A percentile compares a stretch with the other conserved stretches of the same genome.
Conservation (phyloP, 768 basidiomycete species). For the Kwoniella shandongensis region DNA sequence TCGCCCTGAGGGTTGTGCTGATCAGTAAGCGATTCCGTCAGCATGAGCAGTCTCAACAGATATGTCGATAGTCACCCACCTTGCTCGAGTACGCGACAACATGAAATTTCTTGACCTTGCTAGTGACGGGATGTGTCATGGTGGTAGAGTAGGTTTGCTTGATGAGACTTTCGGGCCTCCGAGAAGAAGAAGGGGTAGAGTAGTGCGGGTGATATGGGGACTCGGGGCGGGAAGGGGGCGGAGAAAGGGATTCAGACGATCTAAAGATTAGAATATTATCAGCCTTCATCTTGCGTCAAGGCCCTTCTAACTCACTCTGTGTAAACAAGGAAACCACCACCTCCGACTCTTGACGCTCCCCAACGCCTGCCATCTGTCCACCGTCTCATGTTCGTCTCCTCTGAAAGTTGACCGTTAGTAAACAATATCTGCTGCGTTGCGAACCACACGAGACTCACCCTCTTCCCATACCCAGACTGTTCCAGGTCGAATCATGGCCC, state of each 20-base stretch:
- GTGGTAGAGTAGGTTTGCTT: slow-evolving; percentile 51
- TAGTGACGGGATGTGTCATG: slow-evolving; percentile 39
- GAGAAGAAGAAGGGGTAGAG: slow-evolving; percentile 11
- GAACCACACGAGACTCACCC: slow-evolving; percentile 26
- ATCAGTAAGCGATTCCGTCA: background rate
- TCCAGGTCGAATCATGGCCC: slow-evolving; percentile 41
- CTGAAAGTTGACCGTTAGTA: slow-evolving; percentile 20
- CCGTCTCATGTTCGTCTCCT: slow-evolving; percentile 49
- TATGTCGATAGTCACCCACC: slow-evolving; percentile 4
- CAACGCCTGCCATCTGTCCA: slow-evolving; percentile 50
- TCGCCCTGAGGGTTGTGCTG: slow-evolving; percentile 46
- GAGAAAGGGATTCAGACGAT: slow-evolving; percentile 25
- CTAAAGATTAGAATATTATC: slow-evolving; percentile 7
- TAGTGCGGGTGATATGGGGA: slow-evolving; percentile 19
- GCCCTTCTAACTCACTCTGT: slow-evolving; percentile 37
- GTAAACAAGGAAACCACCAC: slow-evolving; percentile 47
- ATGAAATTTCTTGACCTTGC: slow-evolving; percentile 46
- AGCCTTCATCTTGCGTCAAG: slow-evolving; percentile 1
- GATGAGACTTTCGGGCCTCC: slow-evolving; percentile 38
- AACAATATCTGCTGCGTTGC: background rate
- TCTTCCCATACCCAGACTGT: slow-evolving; percentile 53
- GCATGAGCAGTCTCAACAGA: background rate
- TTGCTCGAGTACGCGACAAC: slow-evolving; percentile 48
- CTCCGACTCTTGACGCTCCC: slow-evolving; percentile 47
- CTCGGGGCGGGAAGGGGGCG: slow-evolving; percentile 20